These are phyloP conservation scores for Daedaleopsis nitida DNA, from an alignment of 768 basidiomycete species.

Conservation along the genomic window DNA sequence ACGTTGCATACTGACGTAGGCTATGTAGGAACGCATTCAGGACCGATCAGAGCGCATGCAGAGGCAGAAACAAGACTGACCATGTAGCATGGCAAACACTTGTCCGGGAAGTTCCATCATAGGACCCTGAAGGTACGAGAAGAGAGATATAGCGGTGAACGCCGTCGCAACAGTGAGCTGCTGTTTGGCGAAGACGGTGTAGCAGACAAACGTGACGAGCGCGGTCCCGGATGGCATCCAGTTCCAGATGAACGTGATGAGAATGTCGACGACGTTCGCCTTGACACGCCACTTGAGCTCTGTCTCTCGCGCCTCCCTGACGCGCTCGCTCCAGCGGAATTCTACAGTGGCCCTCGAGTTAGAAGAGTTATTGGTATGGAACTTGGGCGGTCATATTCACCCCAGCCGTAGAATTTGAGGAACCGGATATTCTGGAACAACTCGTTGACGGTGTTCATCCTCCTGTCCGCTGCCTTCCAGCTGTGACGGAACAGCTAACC, in stretches of 20 bases:
- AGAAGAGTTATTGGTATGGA: not conserved
- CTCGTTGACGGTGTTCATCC: conserved; percentile 77
- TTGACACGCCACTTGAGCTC: conserved; percentile 73
- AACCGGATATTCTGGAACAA: conserved; percentile 74
- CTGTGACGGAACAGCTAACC: conserved; percentile 54
- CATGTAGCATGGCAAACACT: conserved; percentile 64
- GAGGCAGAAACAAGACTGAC: conserved; percentile 33
- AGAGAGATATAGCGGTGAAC: conserved; percentile 78
- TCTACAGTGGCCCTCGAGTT: conserved; percentile 12
- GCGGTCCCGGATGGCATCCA: conserved; percentile 77
- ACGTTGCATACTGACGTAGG: conserved; percentile 80
- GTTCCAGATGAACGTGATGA: conserved; percentile 72
- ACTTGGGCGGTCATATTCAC: conserved; percentile 35
- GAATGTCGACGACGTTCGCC: conserved; percentile 58
- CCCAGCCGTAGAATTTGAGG: conserved; percentile 79
- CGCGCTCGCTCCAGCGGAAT: conserved; percentile 28
- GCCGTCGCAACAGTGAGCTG: conserved; percentile 77
- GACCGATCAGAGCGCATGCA: conserved; percentile 8
- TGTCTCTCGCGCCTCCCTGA: conserved; percentile 48
- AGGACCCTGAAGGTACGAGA: conserved; percentile 68
- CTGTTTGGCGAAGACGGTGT: conserved; percentile 65
- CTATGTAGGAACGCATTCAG: conserved; percentile 29
- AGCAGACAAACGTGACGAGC: conserved; percentile 62
- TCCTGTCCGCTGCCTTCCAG: conserved; percentile 64
- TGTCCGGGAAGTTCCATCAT: conserved; percentile 67